These are phyloP conservation scores for Leucocoprinus birnbaumii DNA, from an alignment of 768 basidiomycete genomes.

Conservation along the genomic window DNA sequence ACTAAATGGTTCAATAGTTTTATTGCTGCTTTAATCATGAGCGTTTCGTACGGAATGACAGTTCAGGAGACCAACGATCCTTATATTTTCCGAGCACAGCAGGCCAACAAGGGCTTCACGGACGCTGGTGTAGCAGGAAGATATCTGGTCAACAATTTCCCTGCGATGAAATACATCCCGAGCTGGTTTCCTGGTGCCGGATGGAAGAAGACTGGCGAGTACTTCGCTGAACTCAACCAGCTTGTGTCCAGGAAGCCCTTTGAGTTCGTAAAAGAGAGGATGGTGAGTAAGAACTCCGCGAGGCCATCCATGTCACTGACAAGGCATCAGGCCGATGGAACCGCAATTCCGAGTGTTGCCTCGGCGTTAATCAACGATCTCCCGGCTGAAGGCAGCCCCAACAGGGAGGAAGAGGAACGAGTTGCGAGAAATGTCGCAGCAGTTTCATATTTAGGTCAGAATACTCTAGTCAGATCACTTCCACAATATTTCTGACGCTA, in stretches of 20 bases:
- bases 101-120: slow-evolving; percentile 19
- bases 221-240: slow-evolving; percentile 25
- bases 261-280: slow-evolving; percentile 24
- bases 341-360: slow-evolving; percentile 3
- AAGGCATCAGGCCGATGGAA: not conserved
- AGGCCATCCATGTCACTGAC: not conserved
- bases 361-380: not conserved
- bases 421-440: slow-evolving; percentile 23
- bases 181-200: slow-evolving; percentile 43
- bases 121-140: slow-evolving; percentile 24
- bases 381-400: not conserved
- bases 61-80: not conserved
- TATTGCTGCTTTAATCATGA: slow-evolving; percentile 9
- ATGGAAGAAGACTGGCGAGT: slow-evolving; percentile 26
- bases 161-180: slow-evolving; percentile 23
- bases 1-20: not conserved
- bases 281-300: slow-evolving; percentile 23
- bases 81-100: slow-evolving; percentile 22
- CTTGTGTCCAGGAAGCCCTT: slow-evolving; percentile 40
- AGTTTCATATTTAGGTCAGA: slow-evolving; percentile 22
- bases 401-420: slow-evolving; percentile 5
- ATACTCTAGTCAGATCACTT: not conserved
- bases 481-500: not conserved
- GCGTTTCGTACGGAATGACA: slow-evolving; percentile 10
- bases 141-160: slow-evolving; percentile 26